phyloP scores from a whole-genome alignment of 2,329 filamentous ascomycete species.

The Macroventuria anomochaeta region DNA sequence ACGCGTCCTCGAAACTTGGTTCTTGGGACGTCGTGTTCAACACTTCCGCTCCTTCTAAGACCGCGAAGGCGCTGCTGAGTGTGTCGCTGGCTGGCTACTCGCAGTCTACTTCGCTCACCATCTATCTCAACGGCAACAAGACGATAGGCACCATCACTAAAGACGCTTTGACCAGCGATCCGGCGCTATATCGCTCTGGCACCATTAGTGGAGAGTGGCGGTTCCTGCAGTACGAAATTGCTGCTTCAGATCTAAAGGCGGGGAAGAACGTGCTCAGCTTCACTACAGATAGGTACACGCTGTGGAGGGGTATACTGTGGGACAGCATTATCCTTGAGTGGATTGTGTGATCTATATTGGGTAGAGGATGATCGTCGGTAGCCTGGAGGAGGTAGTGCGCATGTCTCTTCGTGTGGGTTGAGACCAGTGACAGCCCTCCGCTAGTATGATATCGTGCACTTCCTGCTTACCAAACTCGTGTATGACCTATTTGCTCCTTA shows the following conservation, averaged over 20 bases:
- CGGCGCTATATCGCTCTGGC: slow-evolving; percentile 51
- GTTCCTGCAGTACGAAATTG: slow-evolving; percentile 48
- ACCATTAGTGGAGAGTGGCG: slow-evolving; percentile 55
- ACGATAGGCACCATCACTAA: slow-evolving; percentile 47
- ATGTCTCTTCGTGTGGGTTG: too few relatives aligned
- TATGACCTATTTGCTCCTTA: too few relatives aligned
- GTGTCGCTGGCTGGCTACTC: slow-evolving; percentile 53
- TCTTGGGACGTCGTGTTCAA: slow-evolving; percentile 30
- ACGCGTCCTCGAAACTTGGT: slow-evolving; percentile 47
- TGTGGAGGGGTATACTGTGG: slow-evolving; percentile 48
- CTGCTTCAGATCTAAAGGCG: slow-evolving; percentile 25
- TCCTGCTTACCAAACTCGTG: too few relatives aligned
- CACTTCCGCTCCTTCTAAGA: slow-evolving; percentile 37
- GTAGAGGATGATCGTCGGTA: too few relatives aligned
- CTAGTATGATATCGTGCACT: too few relatives aligned
- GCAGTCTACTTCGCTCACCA: slow-evolving; percentile 42
- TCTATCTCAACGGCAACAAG: slow-evolving; percentile 45
- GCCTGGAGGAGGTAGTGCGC: too few relatives aligned
- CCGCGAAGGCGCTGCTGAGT: slow-evolving; percentile 39
- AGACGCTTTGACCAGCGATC: slow-evolving; percentile 26
- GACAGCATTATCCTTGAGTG: slow-evolving; percentile 46
- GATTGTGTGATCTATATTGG: too few relatives aligned
- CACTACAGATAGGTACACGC: slow-evolving; percentile 35
- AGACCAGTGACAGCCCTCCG: too few relatives aligned
- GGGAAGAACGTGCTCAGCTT: slow-evolving; percentile 44